Evolutionary conservation across 2,329 filamentous ascomycete species (phyloP).

Genomic region (Tolypocladium ovalisporum): DNA sequence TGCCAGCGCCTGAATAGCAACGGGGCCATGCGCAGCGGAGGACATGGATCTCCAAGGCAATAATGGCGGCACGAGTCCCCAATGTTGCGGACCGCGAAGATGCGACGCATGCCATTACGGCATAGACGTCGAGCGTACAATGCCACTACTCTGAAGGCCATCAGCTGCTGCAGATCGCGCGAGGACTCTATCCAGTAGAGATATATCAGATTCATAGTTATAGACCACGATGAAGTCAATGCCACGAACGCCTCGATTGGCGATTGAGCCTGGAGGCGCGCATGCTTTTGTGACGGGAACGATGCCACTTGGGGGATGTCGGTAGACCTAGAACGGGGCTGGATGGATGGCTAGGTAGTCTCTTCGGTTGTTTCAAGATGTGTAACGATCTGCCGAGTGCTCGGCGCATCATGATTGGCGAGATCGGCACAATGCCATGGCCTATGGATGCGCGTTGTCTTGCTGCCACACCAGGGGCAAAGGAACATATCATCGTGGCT

Average conservation of each 20-base stretch:
- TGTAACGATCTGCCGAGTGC: not conserved
- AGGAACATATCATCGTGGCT: not conserved
- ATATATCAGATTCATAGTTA: not conserved
- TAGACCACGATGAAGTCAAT: not conserved
- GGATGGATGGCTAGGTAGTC: not conserved
- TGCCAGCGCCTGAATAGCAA: conserved; percentile 2
- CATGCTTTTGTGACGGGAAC: not conserved
- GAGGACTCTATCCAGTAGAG: not conserved
- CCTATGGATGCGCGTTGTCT: not conserved
- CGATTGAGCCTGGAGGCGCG: not conserved
- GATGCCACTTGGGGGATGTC: not conserved
- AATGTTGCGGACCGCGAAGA: not conserved
- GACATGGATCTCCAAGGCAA: not conserved
- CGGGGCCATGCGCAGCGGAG: not conserved
- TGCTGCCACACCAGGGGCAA: not conserved
- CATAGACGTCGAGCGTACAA: not conserved
- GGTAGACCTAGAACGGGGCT: not conserved
- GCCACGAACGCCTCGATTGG: not conserved
- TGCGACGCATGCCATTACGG: not conserved
- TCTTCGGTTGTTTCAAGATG: not conserved
- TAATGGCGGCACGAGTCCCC: not conserved
- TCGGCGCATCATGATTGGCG: not conserved
- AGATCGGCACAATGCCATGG: not conserved
- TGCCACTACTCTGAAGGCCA: not conserved
- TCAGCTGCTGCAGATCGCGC: not conserved